phyloP scores from a whole-genome alignment of 148 eudicot species.

The Pouteria glomerata region DNA sequence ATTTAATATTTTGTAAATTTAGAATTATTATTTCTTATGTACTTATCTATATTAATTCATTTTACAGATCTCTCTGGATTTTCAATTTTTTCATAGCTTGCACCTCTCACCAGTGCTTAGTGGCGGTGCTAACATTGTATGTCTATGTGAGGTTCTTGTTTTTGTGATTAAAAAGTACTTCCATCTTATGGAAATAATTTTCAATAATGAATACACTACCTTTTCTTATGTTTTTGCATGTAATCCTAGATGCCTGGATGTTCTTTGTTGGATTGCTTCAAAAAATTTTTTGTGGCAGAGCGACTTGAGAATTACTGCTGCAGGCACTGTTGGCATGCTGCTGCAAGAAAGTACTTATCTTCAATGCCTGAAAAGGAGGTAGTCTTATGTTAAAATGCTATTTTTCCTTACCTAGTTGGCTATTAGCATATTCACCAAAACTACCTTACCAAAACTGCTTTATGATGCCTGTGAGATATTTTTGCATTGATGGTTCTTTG shows the following conservation, averaged over 20 bases:
- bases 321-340: slow-evolving; percentile 83
- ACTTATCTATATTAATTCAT: slow-evolving; percentile 2
- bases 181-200: slow-evolving; percentile 6
- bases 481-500: neutral
- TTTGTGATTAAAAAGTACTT: neutral
- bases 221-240: neutral
- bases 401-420: neutral
- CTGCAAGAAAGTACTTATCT: slow-evolving; percentile 66
- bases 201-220: neutral
- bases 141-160: slow-evolving; percentile 11
- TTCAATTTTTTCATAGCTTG: slow-evolving; percentile 69
- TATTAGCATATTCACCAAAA: neutral
- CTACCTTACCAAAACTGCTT: neutral
- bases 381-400: slow-evolving; percentile 8
- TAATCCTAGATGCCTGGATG: slow-evolving; percentile 51
- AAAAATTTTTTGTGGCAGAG: slow-evolving; percentile 58
- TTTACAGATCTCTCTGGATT: slow-evolving; percentile 84
- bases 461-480: neutral
- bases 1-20: neutral
- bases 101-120: slow-evolving; percentile 43
- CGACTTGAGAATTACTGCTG: slow-evolving; percentile 65
- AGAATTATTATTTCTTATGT: neutral
- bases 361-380: slow-evolving; percentile 48
- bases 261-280: slow-evolving; percentile 69
- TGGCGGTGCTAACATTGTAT: slow-evolving; percentile 42